Base-by-base conservation (phyloP, 257 asterid genomes). In the Parsonsia alboflavescens region DNA sequence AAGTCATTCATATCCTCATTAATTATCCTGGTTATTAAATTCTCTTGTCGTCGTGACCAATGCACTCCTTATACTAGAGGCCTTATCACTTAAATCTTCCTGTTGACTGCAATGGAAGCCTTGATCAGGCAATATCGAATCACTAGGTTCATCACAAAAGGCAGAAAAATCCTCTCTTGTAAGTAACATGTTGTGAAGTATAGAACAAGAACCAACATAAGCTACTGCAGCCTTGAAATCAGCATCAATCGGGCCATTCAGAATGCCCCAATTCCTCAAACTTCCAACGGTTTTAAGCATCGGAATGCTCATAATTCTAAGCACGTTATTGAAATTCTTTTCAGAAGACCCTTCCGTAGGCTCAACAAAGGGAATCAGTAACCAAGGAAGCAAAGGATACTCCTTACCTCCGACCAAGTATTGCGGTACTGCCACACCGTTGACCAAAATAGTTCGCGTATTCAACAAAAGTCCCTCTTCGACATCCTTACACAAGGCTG, bases 111-210 rank as follows among this genome's bases (percentile, higher is more conserved):
- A 69, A 52, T 39, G 77, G 73, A 17, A 75, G 22, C 75, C 79
- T 70, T 45, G 80, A 79, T 69, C 68, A 44, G 12, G 26, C 28
- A 10, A 42, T 13, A 44, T 49, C 24, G 24, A 17, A 73, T 84
- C 87, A 78, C 76, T 85, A 19, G 66, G 73, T 26, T 85, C 97
- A 59, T 89, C 77, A 77, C 83, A 77, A 68, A 89, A 85, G 4
- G 96, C 89, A 33, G 98, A 83, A 82, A 80, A 83, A 81, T 93
- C 98, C 82, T 88, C 98, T 84, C 95, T 91, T 71, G 76, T 71
- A 30, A 93, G 85, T 85, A 91, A 73, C 96, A 93, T 91, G 76
- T 93, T 93, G 44, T 93, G 98, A 56, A 93, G 84, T 53, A 93
- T 93, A 13, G 96, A 88, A 75, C 96, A 90, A 77, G 96, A 85